A percentile compares a stretch with the other conserved stretches of the same genome.
Evolutionary conservation across 2,329 filamentous ascomycete species (phyloP).

Genomic region (Sporothrix schenckii): DNA sequence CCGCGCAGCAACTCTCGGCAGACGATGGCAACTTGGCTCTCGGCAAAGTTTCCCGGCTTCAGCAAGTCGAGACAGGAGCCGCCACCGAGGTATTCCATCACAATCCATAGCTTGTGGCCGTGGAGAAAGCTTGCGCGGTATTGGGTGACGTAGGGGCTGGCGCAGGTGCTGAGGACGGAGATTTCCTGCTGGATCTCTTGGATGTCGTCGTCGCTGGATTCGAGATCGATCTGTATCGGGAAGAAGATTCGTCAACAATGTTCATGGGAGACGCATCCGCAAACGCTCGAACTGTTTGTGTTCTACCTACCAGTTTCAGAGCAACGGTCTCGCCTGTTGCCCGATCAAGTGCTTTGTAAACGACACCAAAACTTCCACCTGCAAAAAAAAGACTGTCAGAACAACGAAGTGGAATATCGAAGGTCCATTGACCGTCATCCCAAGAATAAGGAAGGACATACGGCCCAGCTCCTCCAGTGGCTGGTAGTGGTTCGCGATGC

Average conservation of each 20-base stretch:
- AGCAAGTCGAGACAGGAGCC: conserved; percentile 93
- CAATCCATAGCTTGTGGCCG: conserved; percentile 97
- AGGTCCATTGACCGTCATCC: neutral
- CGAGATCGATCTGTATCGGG: conserved; percentile 81
- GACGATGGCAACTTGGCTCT: conserved; percentile 90
- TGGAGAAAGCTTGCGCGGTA: conserved; percentile 97
- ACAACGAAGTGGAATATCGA: neutral
- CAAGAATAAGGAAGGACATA: conserved; percentile 45
- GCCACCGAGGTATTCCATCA: conserved; percentile 96
- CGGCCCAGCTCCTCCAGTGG: conserved; percentile 95
- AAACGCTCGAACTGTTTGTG: no score
- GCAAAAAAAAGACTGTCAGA: conserved; percentile 31
- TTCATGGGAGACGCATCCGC: neutral
- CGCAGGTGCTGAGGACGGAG: conserved; percentile 89
- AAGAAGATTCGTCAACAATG: neutral
- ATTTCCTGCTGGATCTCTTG: conserved; percentile 98
- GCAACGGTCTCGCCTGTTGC: conserved; percentile 90
- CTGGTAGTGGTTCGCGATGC: conserved; percentile 84
- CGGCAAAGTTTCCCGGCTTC: conserved; percentile 85
- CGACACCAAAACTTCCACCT: conserved; percentile 95
- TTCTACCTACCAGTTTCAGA: conserved; percentile 81
- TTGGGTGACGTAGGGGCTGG: conserved; percentile 89
- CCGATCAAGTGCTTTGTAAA: conserved; percentile 95
- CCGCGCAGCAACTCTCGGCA: conserved; percentile 88
- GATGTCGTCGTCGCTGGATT: conserved; percentile 98